Conservation (phyloP, 176 grass and related monocot genomes). For the Sorghum bicolor region DNA sequence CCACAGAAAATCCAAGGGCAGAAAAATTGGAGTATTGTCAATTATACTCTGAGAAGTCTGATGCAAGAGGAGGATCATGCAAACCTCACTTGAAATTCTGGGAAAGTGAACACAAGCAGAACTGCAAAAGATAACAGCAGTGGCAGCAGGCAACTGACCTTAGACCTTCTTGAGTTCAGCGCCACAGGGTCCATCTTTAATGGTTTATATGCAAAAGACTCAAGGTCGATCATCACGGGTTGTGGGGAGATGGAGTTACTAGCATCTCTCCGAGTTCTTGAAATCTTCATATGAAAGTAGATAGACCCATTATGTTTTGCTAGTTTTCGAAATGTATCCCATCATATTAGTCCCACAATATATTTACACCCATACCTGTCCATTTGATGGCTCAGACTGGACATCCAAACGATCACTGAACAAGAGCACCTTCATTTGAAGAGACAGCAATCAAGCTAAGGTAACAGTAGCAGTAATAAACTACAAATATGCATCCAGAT, state of each 20-base stretch:
- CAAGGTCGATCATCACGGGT: conserved; percentile 32
- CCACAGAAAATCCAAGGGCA: conserved; percentile 27
- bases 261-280: neutral
- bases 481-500: neutral
- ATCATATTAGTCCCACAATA: neutral
- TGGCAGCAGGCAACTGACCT: conserved; percentile 49
- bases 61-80: neutral
- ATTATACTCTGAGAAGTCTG: conserved; percentile 1
- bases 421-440: conserved; percentile 65
- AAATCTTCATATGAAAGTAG: conserved; percentile 34
- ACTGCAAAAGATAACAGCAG: conserved; percentile 11
- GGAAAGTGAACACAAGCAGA: conserved; percentile 23
- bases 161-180: conserved; percentile 48
- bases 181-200: conserved; percentile 28
- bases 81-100: neutral
- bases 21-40: neutral
- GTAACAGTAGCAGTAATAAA: conserved; percentile 12
- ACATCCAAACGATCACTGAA: conserved; percentile 65
- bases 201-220: conserved; percentile 54
- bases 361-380: conserved; percentile 44
- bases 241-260: neutral
- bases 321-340: neutral
- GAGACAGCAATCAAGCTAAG: conserved; percentile 10
- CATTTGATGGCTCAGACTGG: conserved; percentile 36
- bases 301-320: conserved; percentile 11